Conservation (phyloP, 345 rosid species). For the Schrenkiella parvula region DNA sequence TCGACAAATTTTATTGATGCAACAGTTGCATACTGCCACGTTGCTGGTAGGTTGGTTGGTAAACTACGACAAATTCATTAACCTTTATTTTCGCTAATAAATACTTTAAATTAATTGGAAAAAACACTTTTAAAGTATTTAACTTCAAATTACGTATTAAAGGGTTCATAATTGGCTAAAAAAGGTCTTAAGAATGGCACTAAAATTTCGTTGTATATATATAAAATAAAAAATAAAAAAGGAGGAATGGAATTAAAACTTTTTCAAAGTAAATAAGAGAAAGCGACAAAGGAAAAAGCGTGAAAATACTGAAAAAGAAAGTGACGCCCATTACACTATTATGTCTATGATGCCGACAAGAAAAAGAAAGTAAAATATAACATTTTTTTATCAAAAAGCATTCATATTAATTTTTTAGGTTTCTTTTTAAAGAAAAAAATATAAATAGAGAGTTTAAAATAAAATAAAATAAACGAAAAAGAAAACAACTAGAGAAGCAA, state of each 20-base stretch:
- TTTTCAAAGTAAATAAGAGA: constrained; percentile 1
- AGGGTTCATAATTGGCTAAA: neutral
- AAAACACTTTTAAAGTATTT: neutral
- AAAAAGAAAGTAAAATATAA: neutral
- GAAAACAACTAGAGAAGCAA: no score
- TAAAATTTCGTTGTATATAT: neutral
- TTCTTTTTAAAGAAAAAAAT: no score
- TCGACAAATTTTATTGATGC: no score
- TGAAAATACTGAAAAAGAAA: neutral
- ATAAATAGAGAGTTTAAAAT: no score
- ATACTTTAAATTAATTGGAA: neutral
- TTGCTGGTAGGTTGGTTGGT: constrained; percentile 6
- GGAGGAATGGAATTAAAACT: neutral
- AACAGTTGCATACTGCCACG: neutral
- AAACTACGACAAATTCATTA: constrained; percentile 1
- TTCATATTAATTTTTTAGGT: no score
- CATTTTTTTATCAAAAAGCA: no score
- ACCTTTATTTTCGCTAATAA: neutral
- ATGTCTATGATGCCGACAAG: neutral
- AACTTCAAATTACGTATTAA: neutral
- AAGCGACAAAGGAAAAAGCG: constrained; percentile 16
- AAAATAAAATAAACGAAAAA: no score
- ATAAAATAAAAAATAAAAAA: no score
- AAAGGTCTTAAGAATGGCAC: neutral
- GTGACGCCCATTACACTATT: neutral